Conservation (phyloP, 2,329 filamentous ascomycete species). For the Fusarium sp. region DNA sequence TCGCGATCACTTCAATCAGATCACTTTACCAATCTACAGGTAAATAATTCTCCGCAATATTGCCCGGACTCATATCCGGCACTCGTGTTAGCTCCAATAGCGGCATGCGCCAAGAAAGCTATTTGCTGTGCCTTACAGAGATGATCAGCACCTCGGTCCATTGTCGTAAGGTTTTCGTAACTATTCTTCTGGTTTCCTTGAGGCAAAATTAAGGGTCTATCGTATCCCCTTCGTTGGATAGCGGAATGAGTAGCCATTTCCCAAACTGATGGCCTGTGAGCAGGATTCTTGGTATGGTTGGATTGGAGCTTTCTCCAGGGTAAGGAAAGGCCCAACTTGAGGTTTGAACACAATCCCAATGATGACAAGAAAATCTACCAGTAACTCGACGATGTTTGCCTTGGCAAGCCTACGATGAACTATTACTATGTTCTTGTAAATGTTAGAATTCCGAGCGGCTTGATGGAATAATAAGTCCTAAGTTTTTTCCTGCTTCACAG, state of each 20-base stretch:
- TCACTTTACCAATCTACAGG: neutral
- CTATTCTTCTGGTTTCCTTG: rapidly evolving
- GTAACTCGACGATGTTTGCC: too few relatives aligned
- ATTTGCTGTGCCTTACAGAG: neutral
- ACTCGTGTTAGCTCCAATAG: neutral
- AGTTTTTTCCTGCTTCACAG: too few relatives aligned
- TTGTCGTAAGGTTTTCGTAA: neutral
- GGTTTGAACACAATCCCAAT: too few relatives aligned
- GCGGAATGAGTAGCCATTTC: neutral
- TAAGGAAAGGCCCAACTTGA: rapidly evolving
- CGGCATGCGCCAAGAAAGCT: neutral
- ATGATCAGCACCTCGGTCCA: neutral
- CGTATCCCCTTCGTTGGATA: rapidly evolving
- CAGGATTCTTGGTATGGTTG: neutral
- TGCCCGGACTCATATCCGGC: neutral
- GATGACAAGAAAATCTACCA: too few relatives aligned
- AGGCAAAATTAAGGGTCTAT: rapidly evolving
- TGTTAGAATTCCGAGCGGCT: too few relatives aligned
- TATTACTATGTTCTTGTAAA: too few relatives aligned
- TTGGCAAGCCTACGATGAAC: too few relatives aligned
- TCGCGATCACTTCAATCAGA: neutral
- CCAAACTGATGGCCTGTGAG: too few relatives aligned
- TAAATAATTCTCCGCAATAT: neutral
- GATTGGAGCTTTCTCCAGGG: neutral
- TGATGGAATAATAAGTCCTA: too few relatives aligned